A percentile compares a stretch with the other conserved stretches of the same genome.
Conservation (phyloP, 2,329 filamentous ascomycete species). For the Arthrobotrys megalospora region DNA sequence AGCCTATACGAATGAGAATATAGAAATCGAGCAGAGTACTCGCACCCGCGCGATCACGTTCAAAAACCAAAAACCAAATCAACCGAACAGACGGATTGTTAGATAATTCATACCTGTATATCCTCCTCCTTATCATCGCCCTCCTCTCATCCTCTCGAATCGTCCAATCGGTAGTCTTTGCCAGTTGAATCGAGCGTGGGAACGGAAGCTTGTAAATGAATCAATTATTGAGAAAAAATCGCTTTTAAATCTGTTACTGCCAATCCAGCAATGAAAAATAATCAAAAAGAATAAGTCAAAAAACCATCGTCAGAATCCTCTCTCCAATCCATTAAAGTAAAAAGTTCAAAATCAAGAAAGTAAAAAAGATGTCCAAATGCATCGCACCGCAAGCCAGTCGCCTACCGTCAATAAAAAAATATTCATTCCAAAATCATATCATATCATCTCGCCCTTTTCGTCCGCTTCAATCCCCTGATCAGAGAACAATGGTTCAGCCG, state of each 20-base stretch:
- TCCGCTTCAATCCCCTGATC: conserved; percentile 32
- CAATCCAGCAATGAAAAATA: conserved; percentile 18
- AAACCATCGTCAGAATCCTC: conserved; percentile 15
- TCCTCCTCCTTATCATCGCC: conserved; percentile 21
- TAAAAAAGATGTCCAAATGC: conserved; percentile 16
- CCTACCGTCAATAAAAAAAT: conserved; percentile 26
- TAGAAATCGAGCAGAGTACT: not conserved
- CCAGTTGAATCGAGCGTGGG: conserved; percentile 1
- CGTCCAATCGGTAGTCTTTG: not conserved
- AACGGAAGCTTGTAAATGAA: conserved; percentile 3
- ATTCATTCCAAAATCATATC: conserved; percentile 1
- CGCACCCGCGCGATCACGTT: not conserved
- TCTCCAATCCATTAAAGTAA: conserved; percentile 22
- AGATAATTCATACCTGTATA: conserved; percentile 30
- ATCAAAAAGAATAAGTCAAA: not conserved
- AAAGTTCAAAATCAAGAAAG: not conserved
- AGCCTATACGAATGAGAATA: conserved; percentile 19
- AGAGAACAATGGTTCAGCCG: conserved; percentile 58
- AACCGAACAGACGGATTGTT: not conserved
- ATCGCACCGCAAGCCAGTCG: conserved; percentile 17
- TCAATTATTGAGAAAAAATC: conserved; percentile 8
- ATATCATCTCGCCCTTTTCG: conserved; percentile 36
- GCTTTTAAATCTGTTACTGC: conserved; percentile 32
- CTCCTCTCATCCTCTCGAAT: conserved; percentile 5
- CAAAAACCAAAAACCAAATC: conserved; percentile 2